Conservation (phyloP, 1,139 yeast genomes). For the Kurtzmaniella quercitrusa region DNA sequence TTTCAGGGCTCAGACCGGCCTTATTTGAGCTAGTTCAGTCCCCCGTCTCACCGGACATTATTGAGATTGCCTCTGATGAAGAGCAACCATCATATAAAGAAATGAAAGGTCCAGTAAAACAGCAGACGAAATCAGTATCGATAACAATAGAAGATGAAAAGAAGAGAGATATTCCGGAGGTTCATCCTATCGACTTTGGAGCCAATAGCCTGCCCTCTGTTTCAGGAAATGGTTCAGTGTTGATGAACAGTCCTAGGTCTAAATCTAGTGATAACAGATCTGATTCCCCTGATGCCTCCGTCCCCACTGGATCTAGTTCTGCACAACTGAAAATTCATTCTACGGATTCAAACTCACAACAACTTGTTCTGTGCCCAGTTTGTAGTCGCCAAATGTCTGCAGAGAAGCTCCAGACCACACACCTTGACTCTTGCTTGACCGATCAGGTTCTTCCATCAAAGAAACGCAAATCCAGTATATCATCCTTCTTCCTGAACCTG, state of each 20-base stretch:
- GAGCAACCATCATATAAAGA: conserved; percentile 1
- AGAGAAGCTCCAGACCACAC: conserved; percentile 55
- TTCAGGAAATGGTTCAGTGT: too few relatives aligned
- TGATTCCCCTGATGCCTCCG: too few relatives aligned
- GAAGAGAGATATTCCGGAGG: too few relatives aligned
- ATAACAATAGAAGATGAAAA: too few relatives aligned
- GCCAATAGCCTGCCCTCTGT: too few relatives aligned
- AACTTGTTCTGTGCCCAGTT: conserved; percentile 63
- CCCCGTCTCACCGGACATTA: conserved; percentile 12
- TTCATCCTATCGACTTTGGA: too few relatives aligned
- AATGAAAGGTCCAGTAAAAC: conserved; percentile 5
- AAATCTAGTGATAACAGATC: too few relatives aligned
- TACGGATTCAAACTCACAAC: background rate
- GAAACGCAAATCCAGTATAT: conserved; percentile 17
- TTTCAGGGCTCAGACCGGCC: conserved; percentile 38
- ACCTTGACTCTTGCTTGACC: conserved; percentile 64
- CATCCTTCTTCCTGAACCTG: conserved; percentile 31
- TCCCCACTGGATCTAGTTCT: too few relatives aligned
- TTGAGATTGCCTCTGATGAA: conserved; percentile 18
- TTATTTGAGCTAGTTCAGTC: conserved; percentile 19
- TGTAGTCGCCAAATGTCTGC: conserved; percentile 58
- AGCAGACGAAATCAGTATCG: conserved; percentile 8
- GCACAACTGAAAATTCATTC: background rate
- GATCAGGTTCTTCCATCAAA: conserved; percentile 5
- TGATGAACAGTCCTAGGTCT: too few relatives aligned